A percentile compares a stretch with the other conserved stretches of the same genome.
Evolutionary conservation across 164 flowering plant genomes (phyloP).

Genomic region (Aristolochia fimbriata): DNA sequence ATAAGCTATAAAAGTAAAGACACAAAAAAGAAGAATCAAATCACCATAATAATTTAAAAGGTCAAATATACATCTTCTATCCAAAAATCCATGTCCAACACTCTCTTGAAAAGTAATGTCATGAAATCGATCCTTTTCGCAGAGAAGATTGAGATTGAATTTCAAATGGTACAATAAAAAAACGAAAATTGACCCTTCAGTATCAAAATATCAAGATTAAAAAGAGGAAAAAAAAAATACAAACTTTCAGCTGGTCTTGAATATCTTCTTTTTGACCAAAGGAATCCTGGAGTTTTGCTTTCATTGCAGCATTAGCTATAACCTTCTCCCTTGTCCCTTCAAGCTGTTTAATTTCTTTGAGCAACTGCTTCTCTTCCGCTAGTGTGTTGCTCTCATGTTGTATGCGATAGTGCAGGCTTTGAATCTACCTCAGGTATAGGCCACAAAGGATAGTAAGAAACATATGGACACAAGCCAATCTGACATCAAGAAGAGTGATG

Average conservation of each 20-base stretch:
- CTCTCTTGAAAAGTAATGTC: background rate
- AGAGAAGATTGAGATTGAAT: too few relatives aligned
- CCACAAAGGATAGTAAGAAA: constrained; percentile 2
- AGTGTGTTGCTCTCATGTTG: constrained; percentile 93
- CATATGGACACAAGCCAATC: background rate
- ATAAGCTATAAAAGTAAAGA: constrained; percentile 44
- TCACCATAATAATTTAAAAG: background rate
- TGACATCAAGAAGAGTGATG: background rate
- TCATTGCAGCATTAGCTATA: constrained; percentile 63
- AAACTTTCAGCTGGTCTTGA: constrained; percentile 86
- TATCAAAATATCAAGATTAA: too few relatives aligned
- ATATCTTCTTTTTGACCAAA: constrained; percentile 66
- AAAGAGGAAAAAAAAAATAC: constrained; percentile 1
- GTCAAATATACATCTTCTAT: background rate
- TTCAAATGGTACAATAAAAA: too few relatives aligned
- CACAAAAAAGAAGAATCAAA: background rate
- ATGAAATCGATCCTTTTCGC: too few relatives aligned
- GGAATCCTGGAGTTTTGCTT: constrained; percentile 70
- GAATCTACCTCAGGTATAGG: constrained; percentile 37
- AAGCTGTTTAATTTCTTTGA: constrained; percentile 77
- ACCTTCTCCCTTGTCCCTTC: constrained; percentile 89
- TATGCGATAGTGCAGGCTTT: constrained; percentile 62
- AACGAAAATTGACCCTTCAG: too few relatives aligned
- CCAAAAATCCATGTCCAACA: background rate
- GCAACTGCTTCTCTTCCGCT: constrained; percentile 80